A percentile compares a stretch with the other conserved stretches of the same genome.
Evolutionary conservation across 2,329 filamentous ascomycete species (phyloP).

Genomic region (Emmonsia crescens): DNA sequence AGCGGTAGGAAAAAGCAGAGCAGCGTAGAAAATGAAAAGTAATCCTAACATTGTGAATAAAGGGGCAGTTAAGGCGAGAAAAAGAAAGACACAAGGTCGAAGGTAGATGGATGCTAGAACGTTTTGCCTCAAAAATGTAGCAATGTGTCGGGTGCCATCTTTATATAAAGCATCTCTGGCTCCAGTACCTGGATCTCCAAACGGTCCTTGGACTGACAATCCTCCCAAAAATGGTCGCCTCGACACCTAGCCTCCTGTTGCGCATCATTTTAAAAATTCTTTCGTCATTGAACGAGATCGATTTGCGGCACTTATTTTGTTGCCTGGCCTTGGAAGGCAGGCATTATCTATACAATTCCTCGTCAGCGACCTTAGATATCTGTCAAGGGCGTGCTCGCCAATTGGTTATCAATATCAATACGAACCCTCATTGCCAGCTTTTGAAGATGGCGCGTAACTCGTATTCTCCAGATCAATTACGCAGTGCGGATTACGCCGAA

Average conservation of each 20-base stretch:
- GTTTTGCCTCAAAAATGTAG: not conserved
- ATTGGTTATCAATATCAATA: too few relatives aligned
- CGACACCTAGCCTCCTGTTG: not conserved
- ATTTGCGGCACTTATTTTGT: not conserved
- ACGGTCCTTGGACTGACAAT: not conserved
- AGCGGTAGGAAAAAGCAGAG: not conserved
- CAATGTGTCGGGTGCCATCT: not conserved
- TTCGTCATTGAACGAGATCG: not conserved
- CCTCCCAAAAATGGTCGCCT: not conserved
- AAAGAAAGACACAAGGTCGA: not conserved
- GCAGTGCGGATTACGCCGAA: too few relatives aligned
- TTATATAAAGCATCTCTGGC: not conserved
- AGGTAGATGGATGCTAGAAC: not conserved
- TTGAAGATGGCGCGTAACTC: too few relatives aligned
- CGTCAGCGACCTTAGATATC: not conserved
- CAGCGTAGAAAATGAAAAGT: not conserved
- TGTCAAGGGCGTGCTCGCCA: too few relatives aligned
- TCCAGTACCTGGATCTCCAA: not conserved
- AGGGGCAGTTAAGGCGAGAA: not conserved
- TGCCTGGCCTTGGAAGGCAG: not conserved
- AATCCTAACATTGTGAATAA: not conserved
- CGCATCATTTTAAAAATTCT: not conserved
- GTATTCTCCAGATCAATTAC: too few relatives aligned
- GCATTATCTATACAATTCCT: not conserved
- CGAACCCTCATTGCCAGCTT: too few relatives aligned